A percentile compares a stretch with the other conserved stretches of the same genome.
Conservation (phyloP, 495 filamentous ascomycete species). For the Penicillium chermesinum region DNA sequence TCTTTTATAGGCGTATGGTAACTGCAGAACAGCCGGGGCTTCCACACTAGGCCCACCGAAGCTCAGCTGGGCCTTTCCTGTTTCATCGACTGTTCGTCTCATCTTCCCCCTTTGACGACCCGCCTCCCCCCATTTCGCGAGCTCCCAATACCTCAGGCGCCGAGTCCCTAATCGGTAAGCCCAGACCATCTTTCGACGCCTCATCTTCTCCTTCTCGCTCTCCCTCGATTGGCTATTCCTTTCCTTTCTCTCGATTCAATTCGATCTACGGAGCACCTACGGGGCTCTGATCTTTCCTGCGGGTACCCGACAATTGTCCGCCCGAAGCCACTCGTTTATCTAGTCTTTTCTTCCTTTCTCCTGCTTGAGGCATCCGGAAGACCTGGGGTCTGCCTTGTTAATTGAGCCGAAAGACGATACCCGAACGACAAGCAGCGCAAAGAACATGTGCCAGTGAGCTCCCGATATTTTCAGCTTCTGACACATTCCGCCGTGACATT, state of each 20-base stretch:
- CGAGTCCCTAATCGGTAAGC: conserved; percentile 5
- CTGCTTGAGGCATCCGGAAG: conserved; percentile 18
- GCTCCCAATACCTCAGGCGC: background rate
- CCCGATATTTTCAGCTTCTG: conserved; percentile 1
- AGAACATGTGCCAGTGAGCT: conserved; percentile 4
- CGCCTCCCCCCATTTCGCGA: background rate
- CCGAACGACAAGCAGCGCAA: background rate
- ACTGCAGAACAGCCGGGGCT: no score
- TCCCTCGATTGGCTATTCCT: conserved; percentile 15
- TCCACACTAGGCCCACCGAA: conserved; percentile 1
- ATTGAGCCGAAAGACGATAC: background rate
- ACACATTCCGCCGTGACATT: conserved; percentile 24
- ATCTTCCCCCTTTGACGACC: conserved; percentile 1
- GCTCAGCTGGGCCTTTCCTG: background rate
- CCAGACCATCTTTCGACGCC: conserved; percentile 16
- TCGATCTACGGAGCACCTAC: conserved; percentile 14
- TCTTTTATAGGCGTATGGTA: background rate
- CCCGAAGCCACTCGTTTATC: conserved; percentile 35
- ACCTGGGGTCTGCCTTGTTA: conserved; percentile 16
- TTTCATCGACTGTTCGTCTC: conserved; percentile 4
- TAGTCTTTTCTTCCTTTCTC: conserved; percentile 16
- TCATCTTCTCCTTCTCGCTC: conserved; percentile 11
- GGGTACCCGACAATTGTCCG: conserved; percentile 15
- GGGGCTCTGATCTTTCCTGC: conserved; percentile 21
- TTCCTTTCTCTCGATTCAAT: conserved; percentile 14